These are phyloP conservation scores for Oehlia diaphana DNA, from an alignment of 192 early-diverging fungal species.

Conservation along the genomic window DNA sequence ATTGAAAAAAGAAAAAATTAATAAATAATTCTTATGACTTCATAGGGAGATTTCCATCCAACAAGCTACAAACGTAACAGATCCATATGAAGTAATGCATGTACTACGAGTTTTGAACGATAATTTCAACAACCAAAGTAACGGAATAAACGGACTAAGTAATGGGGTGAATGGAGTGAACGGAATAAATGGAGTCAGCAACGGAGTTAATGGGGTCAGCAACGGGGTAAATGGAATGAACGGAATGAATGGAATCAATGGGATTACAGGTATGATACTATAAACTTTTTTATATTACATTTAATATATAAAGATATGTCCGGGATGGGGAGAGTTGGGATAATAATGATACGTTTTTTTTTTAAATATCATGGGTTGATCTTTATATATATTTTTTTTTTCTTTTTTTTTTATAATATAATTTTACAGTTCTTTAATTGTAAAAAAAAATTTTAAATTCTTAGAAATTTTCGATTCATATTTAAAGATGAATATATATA, in stretches of 20 bases:
- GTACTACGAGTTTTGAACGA: conserved; percentile 71
- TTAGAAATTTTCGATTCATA: conserved; percentile 24
- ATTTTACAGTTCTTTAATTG: neutral
- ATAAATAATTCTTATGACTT: neutral
- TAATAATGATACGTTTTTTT: neutral
- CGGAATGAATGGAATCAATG: neutral
- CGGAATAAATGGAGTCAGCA: neutral
- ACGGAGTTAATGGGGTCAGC: neutral
- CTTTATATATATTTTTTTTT: neutral
- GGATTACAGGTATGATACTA: neutral
- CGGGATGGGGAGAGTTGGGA: neutral
- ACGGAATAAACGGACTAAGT: neutral
- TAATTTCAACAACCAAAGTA: conserved; percentile 26
- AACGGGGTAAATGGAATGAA: too few species aligned
- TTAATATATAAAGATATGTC: neutral
- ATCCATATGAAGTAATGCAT: conserved; percentile 76
- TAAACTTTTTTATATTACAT: too few species aligned
- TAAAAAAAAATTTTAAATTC: neutral
- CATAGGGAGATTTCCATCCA: conserved; percentile 58
- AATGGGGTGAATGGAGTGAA: neutral
- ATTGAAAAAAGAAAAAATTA: neutral
- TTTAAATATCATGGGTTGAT: neutral
- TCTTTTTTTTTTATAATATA: neutral
- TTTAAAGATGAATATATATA: neutral
- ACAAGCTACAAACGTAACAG: conserved; percentile 50